phyloP scores from a whole-genome alignment of 768 basidiomycete species.

The Xerocomus brunneocitrinus region DNA sequence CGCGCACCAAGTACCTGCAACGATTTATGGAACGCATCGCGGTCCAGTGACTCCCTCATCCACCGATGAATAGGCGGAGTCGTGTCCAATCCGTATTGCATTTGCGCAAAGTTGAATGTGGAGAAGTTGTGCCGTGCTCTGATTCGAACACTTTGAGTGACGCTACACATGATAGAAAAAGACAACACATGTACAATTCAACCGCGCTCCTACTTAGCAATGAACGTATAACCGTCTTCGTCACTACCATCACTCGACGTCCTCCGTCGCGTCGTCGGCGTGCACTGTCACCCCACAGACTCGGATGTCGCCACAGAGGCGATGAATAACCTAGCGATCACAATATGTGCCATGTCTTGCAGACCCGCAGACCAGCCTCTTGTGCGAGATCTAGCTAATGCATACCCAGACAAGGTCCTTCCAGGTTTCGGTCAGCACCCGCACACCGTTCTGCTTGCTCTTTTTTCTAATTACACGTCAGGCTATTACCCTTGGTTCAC shows the following conservation, averaged over 20 bases:
- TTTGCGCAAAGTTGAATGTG: constrained; percentile 3
- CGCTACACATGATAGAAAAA: constrained; percentile 11
- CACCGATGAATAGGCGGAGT: constrained; percentile 49
- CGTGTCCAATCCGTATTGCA: constrained; percentile 30
- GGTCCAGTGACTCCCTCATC: constrained; percentile 54
- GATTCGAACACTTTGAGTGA: neutral
- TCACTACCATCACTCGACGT: constrained; percentile 36
- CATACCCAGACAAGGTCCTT: constrained; percentile 63
- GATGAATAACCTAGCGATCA: constrained; percentile 56
- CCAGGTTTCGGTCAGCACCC: constrained; percentile 78
- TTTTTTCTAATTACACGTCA: constrained; percentile 25
- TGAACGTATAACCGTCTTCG: neutral
- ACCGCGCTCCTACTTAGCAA: neutral
- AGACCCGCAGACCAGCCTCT: constrained; percentile 60
- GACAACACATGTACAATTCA: neutral
- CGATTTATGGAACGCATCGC: constrained; percentile 56
- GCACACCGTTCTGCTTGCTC: constrained; percentile 9
- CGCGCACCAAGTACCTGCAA: constrained; percentile 66
- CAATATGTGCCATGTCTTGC: constrained; percentile 82
- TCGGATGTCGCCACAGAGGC: constrained; percentile 44
- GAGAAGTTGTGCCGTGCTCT: neutral
- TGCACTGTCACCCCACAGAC: constrained; percentile 93
- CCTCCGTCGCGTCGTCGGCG: constrained; percentile 72
- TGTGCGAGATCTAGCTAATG: constrained; percentile 60
- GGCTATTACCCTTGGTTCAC: constrained; percentile 96